These are phyloP conservation scores for Colletotrichum endophyticum DNA, from an alignment of 2,329 filamentous ascomycete species.

Conservation along the genomic window DNA sequence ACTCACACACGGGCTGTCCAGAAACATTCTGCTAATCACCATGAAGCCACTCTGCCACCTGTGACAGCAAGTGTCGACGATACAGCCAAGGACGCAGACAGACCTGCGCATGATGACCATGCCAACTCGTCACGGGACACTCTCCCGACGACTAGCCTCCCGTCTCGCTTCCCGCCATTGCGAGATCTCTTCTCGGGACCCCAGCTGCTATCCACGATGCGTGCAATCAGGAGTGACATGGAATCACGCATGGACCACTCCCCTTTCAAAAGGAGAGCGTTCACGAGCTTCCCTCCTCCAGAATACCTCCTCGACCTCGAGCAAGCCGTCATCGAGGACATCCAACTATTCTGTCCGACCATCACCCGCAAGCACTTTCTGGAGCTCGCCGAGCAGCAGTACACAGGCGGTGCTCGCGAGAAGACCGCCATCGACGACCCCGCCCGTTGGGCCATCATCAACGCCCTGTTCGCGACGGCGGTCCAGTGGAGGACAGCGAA, in stretches of 20 bases:
- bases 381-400: neutral
- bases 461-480: neutral
- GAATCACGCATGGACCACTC: neutral
- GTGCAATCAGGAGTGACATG: neutral
- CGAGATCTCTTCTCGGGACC: neutral
- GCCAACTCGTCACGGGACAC: neutral
- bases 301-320: neutral
- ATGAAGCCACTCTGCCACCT: neutral
- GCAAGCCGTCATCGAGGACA: neutral
- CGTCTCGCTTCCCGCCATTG: neutral
- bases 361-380: neutral
- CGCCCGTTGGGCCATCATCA: neutral
- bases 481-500: conserved; percentile 8
- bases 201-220: neutral
- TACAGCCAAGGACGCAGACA: neutral
- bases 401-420: neutral
- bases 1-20: neutral
- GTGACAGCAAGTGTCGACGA: neutral
- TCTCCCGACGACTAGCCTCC: neutral
- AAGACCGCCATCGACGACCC: neutral
- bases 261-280: neutral
- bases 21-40: neutral
- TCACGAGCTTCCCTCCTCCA: neutral
- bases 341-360: neutral
- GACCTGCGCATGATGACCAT: neutral